phyloP scores from a whole-genome alignment of 1,284 basidiomycete genomes.

The Marasmius oreades region DNA sequence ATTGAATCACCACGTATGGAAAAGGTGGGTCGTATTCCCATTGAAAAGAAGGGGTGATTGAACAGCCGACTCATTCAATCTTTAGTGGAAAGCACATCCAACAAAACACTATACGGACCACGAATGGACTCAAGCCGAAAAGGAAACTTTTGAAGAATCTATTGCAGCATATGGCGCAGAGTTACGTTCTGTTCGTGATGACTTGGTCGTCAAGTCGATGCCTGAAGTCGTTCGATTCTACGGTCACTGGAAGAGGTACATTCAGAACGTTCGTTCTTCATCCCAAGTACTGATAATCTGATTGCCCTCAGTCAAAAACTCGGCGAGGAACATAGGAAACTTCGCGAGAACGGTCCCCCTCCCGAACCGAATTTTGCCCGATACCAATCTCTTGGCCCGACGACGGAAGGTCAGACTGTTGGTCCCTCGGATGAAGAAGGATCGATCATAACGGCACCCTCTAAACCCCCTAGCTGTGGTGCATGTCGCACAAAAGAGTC shows the following conservation, averaged over 20 bases:
- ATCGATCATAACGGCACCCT: constrained; percentile 60
- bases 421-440: constrained; percentile 54
- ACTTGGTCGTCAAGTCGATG: constrained; percentile 67
- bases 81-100: constrained; percentile 66
- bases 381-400: constrained; percentile 37
- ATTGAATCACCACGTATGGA: constrained; percentile 41
- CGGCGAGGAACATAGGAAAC: constrained; percentile 58
- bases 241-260: constrained; percentile 82
- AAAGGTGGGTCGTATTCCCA: constrained; percentile 43
- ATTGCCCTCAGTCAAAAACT: constrained; percentile 50
- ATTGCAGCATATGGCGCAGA: constrained; percentile 73
- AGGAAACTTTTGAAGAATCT: constrained; percentile 72
- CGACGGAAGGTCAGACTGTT: constrained; percentile 35
- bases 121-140: constrained; percentile 71
- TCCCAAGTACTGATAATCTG: constrained; percentile 4
- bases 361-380: constrained; percentile 35
- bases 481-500: constrained; percentile 77
- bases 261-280: constrained; percentile 9
- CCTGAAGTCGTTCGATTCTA: constrained; percentile 82
- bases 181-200: constrained; percentile 73
- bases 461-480: constrained; percentile 64
- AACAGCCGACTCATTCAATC: neutral
- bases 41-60: constrained; percentile 3
- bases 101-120: constrained; percentile 65
- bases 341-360: constrained; percentile 44